Percentiles rank a stretch among this genome's conserved stretches.
These are phyloP conservation scores for Trematosphaeria pertusa DNA, from an alignment of 2,329 filamentous ascomycete genomes.

Conservation along the genomic window DNA sequence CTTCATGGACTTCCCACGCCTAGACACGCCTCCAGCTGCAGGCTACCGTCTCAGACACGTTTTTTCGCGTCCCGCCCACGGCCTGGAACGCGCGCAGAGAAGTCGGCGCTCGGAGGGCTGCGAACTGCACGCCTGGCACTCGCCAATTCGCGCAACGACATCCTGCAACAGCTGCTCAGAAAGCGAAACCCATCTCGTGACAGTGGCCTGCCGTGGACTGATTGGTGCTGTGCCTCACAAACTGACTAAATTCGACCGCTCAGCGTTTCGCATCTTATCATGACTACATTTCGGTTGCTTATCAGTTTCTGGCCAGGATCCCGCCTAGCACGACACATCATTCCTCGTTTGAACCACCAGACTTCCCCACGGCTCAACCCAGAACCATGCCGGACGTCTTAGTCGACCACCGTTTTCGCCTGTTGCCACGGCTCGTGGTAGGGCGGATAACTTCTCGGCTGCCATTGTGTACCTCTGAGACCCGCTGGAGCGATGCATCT, in stretches of 20 bases:
- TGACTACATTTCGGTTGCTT: constrained; percentile 21
- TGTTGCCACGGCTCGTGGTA: constrained; percentile 12
- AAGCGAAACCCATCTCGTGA: constrained; percentile 13
- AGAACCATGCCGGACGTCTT: constrained; percentile 19
- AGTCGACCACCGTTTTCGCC: constrained; percentile 17
- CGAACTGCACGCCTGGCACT: neutral
- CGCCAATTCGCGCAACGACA: constrained; percentile 2
- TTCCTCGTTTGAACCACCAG: constrained; percentile 15
- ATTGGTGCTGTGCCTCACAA: constrained; percentile 6
- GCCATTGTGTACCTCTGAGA: constrained; percentile 12
- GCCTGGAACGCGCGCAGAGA: constrained; percentile 8
- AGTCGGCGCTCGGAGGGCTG: constrained; percentile 12
- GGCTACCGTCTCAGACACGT: neutral
- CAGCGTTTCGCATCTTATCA: constrained; percentile 31
- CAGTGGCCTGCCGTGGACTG: neutral
- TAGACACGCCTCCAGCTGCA: constrained; percentile 4
- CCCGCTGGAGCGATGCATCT: constrained; percentile 4
- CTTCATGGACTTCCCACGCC: constrained; percentile 7
- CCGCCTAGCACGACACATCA: constrained; percentile 20
- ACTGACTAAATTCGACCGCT: constrained; percentile 26
- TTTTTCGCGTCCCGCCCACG: constrained; percentile 2
- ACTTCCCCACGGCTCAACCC: constrained; percentile 22
- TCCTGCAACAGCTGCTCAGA: no score
- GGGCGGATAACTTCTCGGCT: constrained; percentile 9
- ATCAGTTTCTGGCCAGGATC: constrained; percentile 23